Base-by-base conservation (phyloP, 164 flowering plant genomes). In the Platanus orientalis region DNA sequence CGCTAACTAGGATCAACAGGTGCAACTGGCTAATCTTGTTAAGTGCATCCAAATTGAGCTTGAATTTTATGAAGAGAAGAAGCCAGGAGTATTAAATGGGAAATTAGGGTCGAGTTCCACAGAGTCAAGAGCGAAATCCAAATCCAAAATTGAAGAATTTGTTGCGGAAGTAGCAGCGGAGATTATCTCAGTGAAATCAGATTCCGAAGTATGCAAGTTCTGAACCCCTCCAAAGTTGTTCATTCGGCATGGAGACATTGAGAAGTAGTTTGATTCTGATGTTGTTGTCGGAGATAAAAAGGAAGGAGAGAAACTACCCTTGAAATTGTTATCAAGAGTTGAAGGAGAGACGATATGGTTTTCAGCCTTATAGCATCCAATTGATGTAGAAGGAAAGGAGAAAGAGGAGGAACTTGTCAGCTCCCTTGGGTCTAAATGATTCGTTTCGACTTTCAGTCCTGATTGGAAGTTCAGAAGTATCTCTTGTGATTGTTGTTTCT, bases 81-180 rank as follows among this genome's bases (percentile, higher is more conserved):
- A 81, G 24, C 73, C 73, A 0, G 76, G 45, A 52, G 47, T 66
- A 44, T 78, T 78, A 57, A 77, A 85, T 23, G 82, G 84, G 71
- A 83, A 83, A 69, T 69, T 72, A 12, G 80, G 81, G 64, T 82
- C 81, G 32, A 75, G 24, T 2, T 76, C 76, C 6, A 53, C 70
- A 16, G 63, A 69, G 29, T 84, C 85, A 60, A 71, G 71, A 10
- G 79, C 3, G 62, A 81, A 84, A 62, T 82, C 88, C 65, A 79
- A 54, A 58, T 85, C 88, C n/a, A 76, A 20, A 47, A 76, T 73
- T 4, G 92, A 85, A 50, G 98, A 87, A 67, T 82, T 83, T 53
- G 88, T 65, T 21, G 79, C 63, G 7, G 93, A 84, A 54, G 86
- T 78, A 55, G 79, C 72, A 19, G 83, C 83, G n/a, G 98, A 90